Percentiles rank a stretch among this genome's conserved stretches.
Evolutionary conservation across 1,284 basidiomycete species (phyloP).

Genomic region (Sporisorium sorghi): DNA sequence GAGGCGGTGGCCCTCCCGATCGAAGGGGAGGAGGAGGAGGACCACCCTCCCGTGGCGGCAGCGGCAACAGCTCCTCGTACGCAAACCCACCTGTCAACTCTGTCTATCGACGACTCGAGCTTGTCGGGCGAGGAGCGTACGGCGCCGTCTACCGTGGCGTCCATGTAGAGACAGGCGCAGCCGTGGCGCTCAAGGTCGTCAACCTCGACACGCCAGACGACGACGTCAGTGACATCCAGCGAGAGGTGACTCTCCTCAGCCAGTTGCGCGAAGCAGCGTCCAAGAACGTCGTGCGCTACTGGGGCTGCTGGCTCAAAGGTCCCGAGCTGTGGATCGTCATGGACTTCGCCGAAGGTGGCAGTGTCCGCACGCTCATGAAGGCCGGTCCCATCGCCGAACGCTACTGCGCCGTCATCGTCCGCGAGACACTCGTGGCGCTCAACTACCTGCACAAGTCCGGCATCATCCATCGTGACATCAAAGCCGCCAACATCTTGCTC

Average conservation of each 20-base stretch:
- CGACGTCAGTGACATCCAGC: slow-evolving; percentile 95
- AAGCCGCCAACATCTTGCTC: slow-evolving; percentile 59
- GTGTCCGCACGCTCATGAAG: slow-evolving; percentile 85
- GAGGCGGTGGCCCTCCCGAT: slow-evolving; percentile 44
- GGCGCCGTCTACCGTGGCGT: slow-evolving; percentile 70
- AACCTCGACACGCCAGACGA: slow-evolving; percentile 92
- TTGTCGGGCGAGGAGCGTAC: slow-evolving; percentile 67
- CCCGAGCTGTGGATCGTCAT: slow-evolving; percentile 98
- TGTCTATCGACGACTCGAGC: slow-evolving; percentile 61
- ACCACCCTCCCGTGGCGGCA: slow-evolving; percentile 15
- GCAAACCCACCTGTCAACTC: slow-evolving; percentile 36
- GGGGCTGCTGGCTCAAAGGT: slow-evolving; percentile 92
- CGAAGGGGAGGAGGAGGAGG: slow-evolving; percentile 18
- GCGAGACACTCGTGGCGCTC: slow-evolving; percentile 76
- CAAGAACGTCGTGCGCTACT: slow-evolving; percentile 94
- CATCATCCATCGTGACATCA: slow-evolving; percentile 61
- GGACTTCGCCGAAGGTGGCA: slow-evolving; percentile 97
- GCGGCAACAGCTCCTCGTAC: slow-evolving; percentile 22
- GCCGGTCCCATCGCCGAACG: slow-evolving; percentile 85
- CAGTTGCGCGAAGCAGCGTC: slow-evolving; percentile 81
- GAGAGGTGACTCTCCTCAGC: slow-evolving; percentile 90
- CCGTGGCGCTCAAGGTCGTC: slow-evolving; percentile 97
- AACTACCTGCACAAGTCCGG: slow-evolving; percentile 53
- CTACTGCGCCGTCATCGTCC: slow-evolving; percentile 85
- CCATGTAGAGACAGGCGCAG: slow-evolving; percentile 83